Evolutionary conservation across 768 basidiomycete genomes (phyloP).

Genomic region (Pleurotus eryngii): DNA sequence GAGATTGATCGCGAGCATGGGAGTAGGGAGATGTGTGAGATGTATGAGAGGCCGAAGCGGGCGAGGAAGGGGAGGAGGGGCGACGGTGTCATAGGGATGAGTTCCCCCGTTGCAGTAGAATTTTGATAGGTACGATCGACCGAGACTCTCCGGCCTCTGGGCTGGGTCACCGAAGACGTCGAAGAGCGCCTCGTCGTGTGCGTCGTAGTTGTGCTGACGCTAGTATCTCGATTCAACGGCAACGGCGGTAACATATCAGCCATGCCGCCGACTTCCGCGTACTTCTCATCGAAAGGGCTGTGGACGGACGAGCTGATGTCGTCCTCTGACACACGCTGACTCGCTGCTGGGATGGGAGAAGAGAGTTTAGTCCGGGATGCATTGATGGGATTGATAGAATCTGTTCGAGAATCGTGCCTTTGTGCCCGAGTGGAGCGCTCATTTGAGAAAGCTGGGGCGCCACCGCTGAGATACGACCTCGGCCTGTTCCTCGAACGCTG

Average conservation of each 20-base stretch:
- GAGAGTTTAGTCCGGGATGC: neutral
- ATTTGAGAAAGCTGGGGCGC: neutral
- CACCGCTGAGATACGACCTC: slow-evolving; percentile 1
- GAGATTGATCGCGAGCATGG: neutral
- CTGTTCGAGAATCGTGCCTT: slow-evolving; percentile 12
- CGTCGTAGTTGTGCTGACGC: neutral
- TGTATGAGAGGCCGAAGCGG: neutral
- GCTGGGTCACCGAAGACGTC: neutral
- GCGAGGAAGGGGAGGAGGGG: neutral
- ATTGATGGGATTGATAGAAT: slow-evolving; percentile 19
- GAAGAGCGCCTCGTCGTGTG: neutral
- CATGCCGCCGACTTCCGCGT: neutral
- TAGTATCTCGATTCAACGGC: slow-evolving; percentile 2
- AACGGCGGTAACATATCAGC: slow-evolving; percentile 1
- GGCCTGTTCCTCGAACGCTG: neutral
- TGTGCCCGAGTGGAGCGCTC: slow-evolving; percentile 8
- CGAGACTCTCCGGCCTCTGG: neutral
- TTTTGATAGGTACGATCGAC: neutral
- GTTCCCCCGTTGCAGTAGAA: neutral
- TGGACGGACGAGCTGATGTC: slow-evolving; percentile 1
- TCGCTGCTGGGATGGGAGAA: neutral
- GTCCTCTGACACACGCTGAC: neutral
- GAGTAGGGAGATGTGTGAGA: neutral
- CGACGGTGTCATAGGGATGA: neutral
- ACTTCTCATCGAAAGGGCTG: slow-evolving; percentile 6